Evolutionary conservation across 2,329 filamentous ascomycete genomes (phyloP).

Genomic region (Pyrenochaeta sp.): DNA sequence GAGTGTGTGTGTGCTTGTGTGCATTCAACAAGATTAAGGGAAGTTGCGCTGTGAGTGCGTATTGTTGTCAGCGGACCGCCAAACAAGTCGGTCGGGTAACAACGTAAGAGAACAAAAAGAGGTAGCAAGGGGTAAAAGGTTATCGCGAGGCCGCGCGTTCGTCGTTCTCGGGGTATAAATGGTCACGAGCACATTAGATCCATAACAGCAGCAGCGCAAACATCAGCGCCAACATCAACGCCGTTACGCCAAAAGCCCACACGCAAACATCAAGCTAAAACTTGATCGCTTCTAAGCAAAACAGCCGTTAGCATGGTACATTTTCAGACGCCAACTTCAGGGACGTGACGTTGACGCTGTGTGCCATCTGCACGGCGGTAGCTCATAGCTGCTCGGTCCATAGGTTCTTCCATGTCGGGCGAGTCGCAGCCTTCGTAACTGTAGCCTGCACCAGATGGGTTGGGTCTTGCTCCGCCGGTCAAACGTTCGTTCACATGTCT

Average conservation of each 20-base stretch:
- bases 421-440: slow-evolving; percentile 43
- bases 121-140: slow-evolving; percentile 7
- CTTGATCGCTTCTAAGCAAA: slow-evolving; percentile 3
- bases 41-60: neutral
- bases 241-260: slow-evolving; percentile 17
- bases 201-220: slow-evolving; percentile 15
- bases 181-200: slow-evolving; percentile 21
- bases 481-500: slow-evolving; percentile 53
- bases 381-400: slow-evolving; percentile 51
- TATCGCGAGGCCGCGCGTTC: slow-evolving; percentile 18
- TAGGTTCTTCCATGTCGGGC: slow-evolving; percentile 51
- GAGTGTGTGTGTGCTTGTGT: no score
- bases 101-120: slow-evolving; percentile 7
- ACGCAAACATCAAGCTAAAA: slow-evolving; percentile 2
- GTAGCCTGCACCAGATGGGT: slow-evolving; percentile 37
- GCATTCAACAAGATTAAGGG: no score
- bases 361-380: slow-evolving; percentile 58
- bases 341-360: slow-evolving; percentile 46
- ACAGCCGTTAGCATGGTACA: slow-evolving; percentile 15
- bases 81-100: neutral
- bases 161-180: slow-evolving; percentile 28
- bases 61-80: neutral
- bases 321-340: slow-evolving; percentile 38
- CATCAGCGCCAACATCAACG: no score
- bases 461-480: slow-evolving; percentile 54